Conservation (phyloP, 2,329 filamentous ascomycete genomes). For the Epichloe sibirici region DNA sequence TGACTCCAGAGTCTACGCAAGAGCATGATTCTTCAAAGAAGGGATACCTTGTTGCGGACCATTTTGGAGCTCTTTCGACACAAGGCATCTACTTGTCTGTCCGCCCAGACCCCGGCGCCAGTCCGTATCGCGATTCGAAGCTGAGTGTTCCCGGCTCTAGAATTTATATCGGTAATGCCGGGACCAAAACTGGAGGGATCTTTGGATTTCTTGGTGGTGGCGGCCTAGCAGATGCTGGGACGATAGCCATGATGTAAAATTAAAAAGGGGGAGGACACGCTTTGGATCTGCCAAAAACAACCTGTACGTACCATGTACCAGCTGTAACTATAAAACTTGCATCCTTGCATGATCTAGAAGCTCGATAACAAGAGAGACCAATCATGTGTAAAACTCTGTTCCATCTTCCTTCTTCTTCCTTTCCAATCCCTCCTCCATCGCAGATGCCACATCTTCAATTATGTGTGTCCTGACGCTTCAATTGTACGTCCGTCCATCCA, state of each 20-base stretch:
- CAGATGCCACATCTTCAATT: slow-evolving; percentile 42
- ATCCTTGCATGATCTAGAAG: too few species aligned
- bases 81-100: slow-evolving; percentile 43
- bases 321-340: neutral
- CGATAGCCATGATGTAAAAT: slow-evolving; percentile 4
- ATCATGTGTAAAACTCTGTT: neutral
- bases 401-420: slow-evolving; percentile 28
- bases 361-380: too few species aligned
- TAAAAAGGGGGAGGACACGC: neutral
- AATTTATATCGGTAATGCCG: slow-evolving; percentile 12
- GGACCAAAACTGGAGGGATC: neutral
- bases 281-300: neutral
- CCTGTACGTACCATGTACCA: neutral
- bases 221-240: slow-evolving; percentile 7
- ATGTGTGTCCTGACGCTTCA: slow-evolving; percentile 33
- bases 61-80: slow-evolving; percentile 53
- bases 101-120: slow-evolving; percentile 4
- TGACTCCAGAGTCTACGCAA: slow-evolving; percentile 7
- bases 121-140: slow-evolving; percentile 14
- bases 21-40: neutral
- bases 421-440: slow-evolving; percentile 34
- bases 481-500: too few species aligned
- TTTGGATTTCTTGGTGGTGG: slow-evolving; percentile 3
- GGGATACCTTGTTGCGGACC: slow-evolving; percentile 10
- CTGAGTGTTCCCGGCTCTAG: slow-evolving; percentile 24